Evolutionary conservation across 345 rosid genomes (phyloP).

Genomic region (Aquilaria malaccensis): DNA sequence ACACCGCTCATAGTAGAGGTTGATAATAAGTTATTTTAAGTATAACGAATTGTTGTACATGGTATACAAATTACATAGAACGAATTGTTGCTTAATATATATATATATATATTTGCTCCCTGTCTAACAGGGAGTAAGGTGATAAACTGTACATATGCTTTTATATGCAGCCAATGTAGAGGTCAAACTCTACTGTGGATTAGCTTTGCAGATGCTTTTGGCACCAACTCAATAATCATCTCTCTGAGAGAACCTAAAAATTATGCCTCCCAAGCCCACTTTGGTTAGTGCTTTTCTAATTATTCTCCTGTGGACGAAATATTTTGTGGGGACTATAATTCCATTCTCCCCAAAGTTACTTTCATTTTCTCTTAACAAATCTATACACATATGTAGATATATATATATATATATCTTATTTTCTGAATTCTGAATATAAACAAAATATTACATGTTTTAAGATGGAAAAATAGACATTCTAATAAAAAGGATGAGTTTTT

Average conservation of each 20-base stretch:
- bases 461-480: too few species aligned
- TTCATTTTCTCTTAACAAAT: conserved; percentile 15
- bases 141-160: conserved; percentile 1
- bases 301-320: conserved; percentile 33
- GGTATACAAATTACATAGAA: too few species aligned
- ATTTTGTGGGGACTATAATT: conserved; percentile 42
- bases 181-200: conserved; percentile 29
- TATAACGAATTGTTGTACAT: too few species aligned
- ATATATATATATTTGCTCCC: not conserved
- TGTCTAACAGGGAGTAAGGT: too few species aligned
- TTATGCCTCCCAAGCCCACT: conserved; percentile 23
- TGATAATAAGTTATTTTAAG: too few species aligned
- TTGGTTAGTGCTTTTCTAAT: conserved; percentile 25
- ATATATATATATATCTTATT: too few species aligned
- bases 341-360: conserved; percentile 31
- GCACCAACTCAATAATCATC: conserved; percentile 17
- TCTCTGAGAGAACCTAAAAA: conserved; percentile 21
- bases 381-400: not conserved
- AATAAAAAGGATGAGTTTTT: too few species aligned
- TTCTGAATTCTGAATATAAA: too few species aligned
- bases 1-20: too few species aligned
- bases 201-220: conserved; percentile 30
- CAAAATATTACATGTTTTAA: too few species aligned
- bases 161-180: conserved; percentile 16
- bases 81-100: not conserved